Conservation (phyloP, 257 asterid genomes). For the Linderniella brevidens region DNA sequence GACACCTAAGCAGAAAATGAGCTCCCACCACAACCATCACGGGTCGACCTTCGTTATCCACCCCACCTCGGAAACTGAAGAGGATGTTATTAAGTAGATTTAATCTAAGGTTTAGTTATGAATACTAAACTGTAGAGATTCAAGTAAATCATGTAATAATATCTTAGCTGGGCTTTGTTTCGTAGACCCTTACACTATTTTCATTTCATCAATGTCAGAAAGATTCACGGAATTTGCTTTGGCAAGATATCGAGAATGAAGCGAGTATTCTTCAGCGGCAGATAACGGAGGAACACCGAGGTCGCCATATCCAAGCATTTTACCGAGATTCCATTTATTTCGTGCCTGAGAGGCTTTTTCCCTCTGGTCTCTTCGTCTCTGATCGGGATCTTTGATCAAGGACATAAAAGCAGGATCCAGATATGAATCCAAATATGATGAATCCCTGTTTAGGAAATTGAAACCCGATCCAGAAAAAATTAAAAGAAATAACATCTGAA, state of each 20-base stretch:
- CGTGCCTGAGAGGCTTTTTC: constrained; percentile 57
- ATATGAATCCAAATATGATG: constrained; percentile 52
- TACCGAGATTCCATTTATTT: constrained; percentile 35
- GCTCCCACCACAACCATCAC: constrained; percentile 79
- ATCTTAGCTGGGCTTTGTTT: no score
- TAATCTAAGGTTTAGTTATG: no score
- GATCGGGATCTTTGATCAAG: constrained; percentile 63
- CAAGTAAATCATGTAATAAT: no score
- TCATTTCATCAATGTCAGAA: constrained; percentile 67
- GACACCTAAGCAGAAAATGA: constrained; percentile 61
- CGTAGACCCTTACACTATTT: constrained; percentile 61
- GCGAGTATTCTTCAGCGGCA: constrained; percentile 64
- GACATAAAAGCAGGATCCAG: constrained; percentile 79
- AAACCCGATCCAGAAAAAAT: no score
- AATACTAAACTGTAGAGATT: no score
- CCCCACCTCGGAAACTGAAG: constrained; percentile 68
- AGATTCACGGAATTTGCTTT: constrained; percentile 63
- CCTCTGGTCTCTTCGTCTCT: constrained; percentile 58
- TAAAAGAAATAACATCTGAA: no score
- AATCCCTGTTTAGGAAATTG: no score
- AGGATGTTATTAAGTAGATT: no score
- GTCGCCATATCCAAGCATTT: constrained; percentile 64
- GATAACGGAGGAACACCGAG: constrained; percentile 56
- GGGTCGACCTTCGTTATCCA: constrained; percentile 63
- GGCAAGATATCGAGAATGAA: constrained; percentile 65